phyloP scores from a whole-genome alignment of 495 filamentous ascomycete genomes.

The Pyrenula massariospora region DNA sequence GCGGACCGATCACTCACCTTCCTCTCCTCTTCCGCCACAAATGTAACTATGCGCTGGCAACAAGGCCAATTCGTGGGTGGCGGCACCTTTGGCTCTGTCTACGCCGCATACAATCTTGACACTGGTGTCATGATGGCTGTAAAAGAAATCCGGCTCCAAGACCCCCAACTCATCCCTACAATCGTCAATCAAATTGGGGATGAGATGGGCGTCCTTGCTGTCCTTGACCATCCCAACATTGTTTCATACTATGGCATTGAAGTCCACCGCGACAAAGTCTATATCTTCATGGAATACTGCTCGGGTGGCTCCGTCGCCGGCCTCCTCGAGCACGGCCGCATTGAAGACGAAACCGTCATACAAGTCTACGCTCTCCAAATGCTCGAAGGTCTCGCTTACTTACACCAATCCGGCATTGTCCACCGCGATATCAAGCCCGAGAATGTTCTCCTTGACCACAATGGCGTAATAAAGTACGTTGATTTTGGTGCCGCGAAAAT shows the following conservation, averaged over 20 bases:
- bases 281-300: constrained; percentile 99
- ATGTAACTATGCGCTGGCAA: constrained; percentile 92
- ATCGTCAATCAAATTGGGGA: constrained; percentile 90
- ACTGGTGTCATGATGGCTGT: constrained; percentile 95
- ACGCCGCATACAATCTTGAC: constrained; percentile 93
- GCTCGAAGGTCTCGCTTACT: constrained; percentile 87
- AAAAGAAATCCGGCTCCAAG: constrained; percentile 94
- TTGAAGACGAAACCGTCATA: constrained; percentile 95
- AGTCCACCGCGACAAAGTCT: constrained; percentile 95
- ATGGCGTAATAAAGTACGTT: constrained; percentile 97
- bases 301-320: constrained; percentile 87
- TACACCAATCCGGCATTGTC: constrained; percentile 80
- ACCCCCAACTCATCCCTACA: constrained; percentile 88
- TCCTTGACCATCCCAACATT: constrained; percentile 93
- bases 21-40: constrained; percentile 84
- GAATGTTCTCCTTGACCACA: constrained; percentile 95
- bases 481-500: constrained; percentile 98
- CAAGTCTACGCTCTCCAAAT: constrained; percentile 96
- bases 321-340: constrained; percentile 85
- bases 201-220: constrained; percentile 92
- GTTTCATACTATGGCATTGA: constrained; percentile 97
- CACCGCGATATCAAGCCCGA: constrained; percentile 99
- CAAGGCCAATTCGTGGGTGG: constrained; percentile 95
- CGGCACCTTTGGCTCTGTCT: constrained; percentile 93
- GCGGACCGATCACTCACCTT: constrained; percentile 90